Evolutionary conservation across 78 protist genomes (phyloP).

Genomic region (Planoprotostelium fungivorum): DNA sequence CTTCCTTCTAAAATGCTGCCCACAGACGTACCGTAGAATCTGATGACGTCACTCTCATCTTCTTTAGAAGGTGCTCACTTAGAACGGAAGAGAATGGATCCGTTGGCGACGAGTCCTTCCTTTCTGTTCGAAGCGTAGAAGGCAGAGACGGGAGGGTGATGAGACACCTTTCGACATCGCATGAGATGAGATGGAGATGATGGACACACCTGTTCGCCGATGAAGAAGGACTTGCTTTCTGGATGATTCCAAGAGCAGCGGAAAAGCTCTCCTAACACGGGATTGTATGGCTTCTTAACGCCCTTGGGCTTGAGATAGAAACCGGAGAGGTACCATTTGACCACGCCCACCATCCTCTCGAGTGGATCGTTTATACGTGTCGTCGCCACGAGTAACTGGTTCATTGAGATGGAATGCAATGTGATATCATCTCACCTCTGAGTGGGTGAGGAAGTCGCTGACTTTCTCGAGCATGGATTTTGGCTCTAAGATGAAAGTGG

Average conservation of each 20-base stretch:
- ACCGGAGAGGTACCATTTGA: constrained; percentile 84
- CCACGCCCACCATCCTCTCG: constrained; percentile 58
- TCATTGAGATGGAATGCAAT: background rate
- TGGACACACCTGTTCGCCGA: background rate
- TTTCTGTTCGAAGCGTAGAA: constrained; percentile 63
- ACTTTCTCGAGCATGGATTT: constrained; percentile 82
- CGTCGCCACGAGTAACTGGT: background rate
- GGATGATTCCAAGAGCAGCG: constrained; percentile 54
- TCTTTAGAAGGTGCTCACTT: constrained; percentile 8
- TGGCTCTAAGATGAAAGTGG: constrained; percentile 93
- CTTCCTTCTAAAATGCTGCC: constrained; percentile 62
- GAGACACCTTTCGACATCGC: constrained; percentile 76
- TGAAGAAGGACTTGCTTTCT: background rate
- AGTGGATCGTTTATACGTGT: constrained; percentile 32
- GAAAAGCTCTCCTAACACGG: constrained; percentile 89
- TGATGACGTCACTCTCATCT: background rate
- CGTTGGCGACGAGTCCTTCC: constrained; percentile 57
- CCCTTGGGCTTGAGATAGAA: constrained; percentile 77
- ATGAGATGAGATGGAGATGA: background rate
- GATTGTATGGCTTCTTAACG: constrained; percentile 93
- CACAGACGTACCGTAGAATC: constrained; percentile 76
- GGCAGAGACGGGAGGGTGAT: constrained; percentile 94
- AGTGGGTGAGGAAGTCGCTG: constrained; percentile 41
- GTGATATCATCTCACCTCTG: constrained; percentile 3
- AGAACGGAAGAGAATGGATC: constrained; percentile 50